Percentiles rank a stretch among this genome's conserved stretches.
phyloP scores from a whole-genome alignment of 495 filamentous ascomycete species.

The Aspergillus saccharolyticus region DNA sequence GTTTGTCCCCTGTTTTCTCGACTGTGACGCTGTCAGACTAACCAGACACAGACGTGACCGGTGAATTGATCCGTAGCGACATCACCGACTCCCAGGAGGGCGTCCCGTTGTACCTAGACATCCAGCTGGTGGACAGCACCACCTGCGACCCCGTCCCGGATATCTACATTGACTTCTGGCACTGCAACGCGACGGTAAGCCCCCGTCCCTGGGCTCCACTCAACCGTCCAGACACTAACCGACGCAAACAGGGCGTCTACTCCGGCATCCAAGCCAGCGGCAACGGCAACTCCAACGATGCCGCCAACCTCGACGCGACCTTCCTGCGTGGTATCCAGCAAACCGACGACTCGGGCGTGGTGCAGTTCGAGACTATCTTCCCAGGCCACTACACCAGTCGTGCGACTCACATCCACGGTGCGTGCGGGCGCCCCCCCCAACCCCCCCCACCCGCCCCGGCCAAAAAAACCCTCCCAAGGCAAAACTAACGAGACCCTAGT shows the following conservation, averaged over 20 bases:
- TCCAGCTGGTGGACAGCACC: slow-evolving; percentile 55
- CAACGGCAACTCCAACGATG: slow-evolving; percentile 43
- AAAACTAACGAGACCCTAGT: slow-evolving; percentile 9
- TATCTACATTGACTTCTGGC: slow-evolving; percentile 59
- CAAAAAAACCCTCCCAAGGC: too few relatives aligned
- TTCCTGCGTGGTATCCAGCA: slow-evolving; percentile 51
- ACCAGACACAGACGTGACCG: slow-evolving; percentile 31
- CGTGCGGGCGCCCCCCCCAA: not conserved
- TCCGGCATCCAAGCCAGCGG: slow-evolving; percentile 48
- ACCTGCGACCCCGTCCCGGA: slow-evolving; percentile 51
- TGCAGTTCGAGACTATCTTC: slow-evolving; percentile 48
- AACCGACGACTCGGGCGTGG: slow-evolving; percentile 46
- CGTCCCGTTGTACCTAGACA: slow-evolving; percentile 53
- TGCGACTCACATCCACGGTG: slow-evolving; percentile 38
- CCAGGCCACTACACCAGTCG: slow-evolving; percentile 52
- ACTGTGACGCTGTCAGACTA: not conserved
- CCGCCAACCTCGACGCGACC: slow-evolving; percentile 42
- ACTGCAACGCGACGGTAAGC: slow-evolving; percentile 41
- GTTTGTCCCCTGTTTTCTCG: slow-evolving; percentile 3
- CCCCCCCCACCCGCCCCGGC: not conserved
- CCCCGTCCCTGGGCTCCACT: not conserved
- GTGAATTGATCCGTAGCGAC: slow-evolving; percentile 52
- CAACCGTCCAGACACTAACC: slow-evolving; percentile 15
- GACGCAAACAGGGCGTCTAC: slow-evolving; percentile 45
- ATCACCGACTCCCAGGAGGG: slow-evolving; percentile 51